Evolutionary conservation across 331 rosid species (phyloP).

Genomic region (Ulmus americana): DNA sequence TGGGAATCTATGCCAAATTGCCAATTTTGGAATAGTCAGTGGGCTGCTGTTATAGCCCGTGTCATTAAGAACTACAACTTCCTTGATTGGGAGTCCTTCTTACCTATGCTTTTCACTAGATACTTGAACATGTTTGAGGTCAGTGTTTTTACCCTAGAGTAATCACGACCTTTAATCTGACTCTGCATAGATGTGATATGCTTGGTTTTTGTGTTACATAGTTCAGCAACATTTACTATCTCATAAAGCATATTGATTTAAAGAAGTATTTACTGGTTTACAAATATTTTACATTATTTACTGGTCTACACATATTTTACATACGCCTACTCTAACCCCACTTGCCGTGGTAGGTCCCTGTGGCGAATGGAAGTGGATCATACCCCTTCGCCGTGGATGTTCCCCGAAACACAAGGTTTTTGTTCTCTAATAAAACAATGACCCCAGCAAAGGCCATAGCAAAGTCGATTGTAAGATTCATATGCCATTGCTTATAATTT

Average conservation of each 20-base stretch:
- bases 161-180: slow-evolving; percentile 8
- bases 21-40: slow-evolving; percentile 97
- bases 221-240: slow-evolving; percentile 10
- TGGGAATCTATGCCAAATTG: slow-evolving; percentile 97
- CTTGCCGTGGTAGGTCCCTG: slow-evolving; percentile 56
- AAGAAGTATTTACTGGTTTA: background rate
- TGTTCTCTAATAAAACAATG: slow-evolving; percentile 74
- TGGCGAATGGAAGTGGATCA: slow-evolving; percentile 95
- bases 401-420: slow-evolving; percentile 91
- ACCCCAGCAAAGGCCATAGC: slow-evolving; percentile 91
- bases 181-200: slow-evolving; percentile 12
- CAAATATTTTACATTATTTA: background rate
- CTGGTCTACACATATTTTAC: background rate
- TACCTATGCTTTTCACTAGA: slow-evolving; percentile 84
- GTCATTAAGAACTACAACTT: slow-evolving; percentile 61
- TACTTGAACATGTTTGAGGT: slow-evolving; percentile 98
- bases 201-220: slow-evolving; percentile 3
- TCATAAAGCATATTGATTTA: background rate
- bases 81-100: slow-evolving; percentile 71
- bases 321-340: slow-evolving; percentile 5
- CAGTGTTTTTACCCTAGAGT: slow-evolving; percentile 26
- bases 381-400: slow-evolving; percentile 88
- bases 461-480: slow-evolving; percentile 75
- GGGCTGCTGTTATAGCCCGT: slow-evolving; percentile 94
- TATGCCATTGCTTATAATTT: slow-evolving; percentile 13